Percentiles rank a stretch among this genome's conserved stretches.
phyloP scores from a whole-genome alignment of 139 green algal species.

The Microglena sp. region DNA sequence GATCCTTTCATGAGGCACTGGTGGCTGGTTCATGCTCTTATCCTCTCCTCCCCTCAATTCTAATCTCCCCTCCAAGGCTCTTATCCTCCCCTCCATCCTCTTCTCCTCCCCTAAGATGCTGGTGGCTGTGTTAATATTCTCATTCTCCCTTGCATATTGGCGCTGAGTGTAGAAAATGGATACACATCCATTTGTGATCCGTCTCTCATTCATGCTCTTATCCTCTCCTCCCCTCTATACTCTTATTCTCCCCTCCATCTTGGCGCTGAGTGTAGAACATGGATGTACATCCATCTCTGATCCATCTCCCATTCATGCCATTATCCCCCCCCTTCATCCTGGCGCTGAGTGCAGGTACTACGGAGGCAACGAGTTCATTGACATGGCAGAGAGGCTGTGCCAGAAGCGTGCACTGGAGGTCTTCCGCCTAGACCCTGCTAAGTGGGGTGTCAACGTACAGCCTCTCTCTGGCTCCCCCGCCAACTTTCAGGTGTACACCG shows the following conservation, averaged over 20 bases:
- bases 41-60: too few species aligned
- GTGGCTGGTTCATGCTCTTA: too few species aligned
- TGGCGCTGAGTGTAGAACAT: not conserved
- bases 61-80: too few species aligned
- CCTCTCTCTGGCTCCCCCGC: constrained; percentile 88
- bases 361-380: constrained; percentile 98
- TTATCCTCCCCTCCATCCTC: too few species aligned
- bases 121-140: too few species aligned
- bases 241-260: not conserved
- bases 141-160: too few species aligned
- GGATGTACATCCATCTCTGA: not conserved
- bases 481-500: constrained; percentile 99
- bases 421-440: constrained; percentile 75
- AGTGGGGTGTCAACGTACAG: constrained; percentile 98
- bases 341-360: constrained; percentile 90
- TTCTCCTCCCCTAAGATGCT: too few species aligned
- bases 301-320: not conserved
- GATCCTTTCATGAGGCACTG: too few species aligned
- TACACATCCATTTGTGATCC: too few species aligned
- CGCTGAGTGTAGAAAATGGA: too few species aligned
- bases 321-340: constrained; percentile 47
- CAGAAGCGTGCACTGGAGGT: constrained; percentile 82
- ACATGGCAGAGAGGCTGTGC: constrained; percentile 81
- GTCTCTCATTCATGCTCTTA: too few species aligned
- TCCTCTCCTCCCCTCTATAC: constrained; percentile 1